phyloP scores from a whole-genome alignment of 306 rosid species.

The Cucumis sativus region DNA sequence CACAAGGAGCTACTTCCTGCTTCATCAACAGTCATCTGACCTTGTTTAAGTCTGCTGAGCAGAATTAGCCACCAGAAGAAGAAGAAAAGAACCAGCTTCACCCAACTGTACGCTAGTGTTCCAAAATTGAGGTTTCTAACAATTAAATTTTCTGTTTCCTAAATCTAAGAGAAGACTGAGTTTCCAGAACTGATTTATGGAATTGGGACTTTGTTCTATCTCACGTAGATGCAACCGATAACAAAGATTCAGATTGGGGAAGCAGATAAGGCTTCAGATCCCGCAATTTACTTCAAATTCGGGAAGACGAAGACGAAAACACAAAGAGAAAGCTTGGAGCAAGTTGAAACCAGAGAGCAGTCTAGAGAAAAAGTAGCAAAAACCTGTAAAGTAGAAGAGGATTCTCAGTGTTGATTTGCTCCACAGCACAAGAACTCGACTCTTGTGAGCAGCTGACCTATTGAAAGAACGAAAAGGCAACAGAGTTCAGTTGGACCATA shows the following conservation, averaged over 20 bases:
- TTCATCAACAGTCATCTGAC: slow-evolving; percentile 60
- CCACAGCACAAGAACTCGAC: slow-evolving; percentile 35
- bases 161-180: background rate
- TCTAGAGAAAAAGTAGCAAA: slow-evolving; percentile 30
- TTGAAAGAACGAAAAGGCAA: slow-evolving; percentile 48
- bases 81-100: slow-evolving; percentile 7
- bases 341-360: slow-evolving; percentile 28
- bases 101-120: background rate
- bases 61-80: slow-evolving; percentile 19
- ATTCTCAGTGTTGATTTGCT: slow-evolving; percentile 34
- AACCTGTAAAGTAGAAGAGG: slow-evolving; percentile 22
- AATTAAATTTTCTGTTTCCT: background rate
- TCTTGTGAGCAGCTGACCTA: slow-evolving; percentile 60
- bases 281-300: slow-evolving; percentile 6
- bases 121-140: background rate
- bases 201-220: background rate
- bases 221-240: background rate
- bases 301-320: slow-evolving; percentile 11
- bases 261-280: slow-evolving; percentile 17
- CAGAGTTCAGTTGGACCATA: slow-evolving; percentile 50
- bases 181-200: background rate
- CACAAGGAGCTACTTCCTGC: slow-evolving; percentile 50
- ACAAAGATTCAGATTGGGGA: background rate
- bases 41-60: slow-evolving; percentile 13
- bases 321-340: slow-evolving; percentile 22